A percentile compares a stretch with the other conserved stretches of the same genome.
These are phyloP conservation scores for Trichosanthes truncata DNA, from an alignment of 306 rosid genomes.

Conservation along the genomic window DNA sequence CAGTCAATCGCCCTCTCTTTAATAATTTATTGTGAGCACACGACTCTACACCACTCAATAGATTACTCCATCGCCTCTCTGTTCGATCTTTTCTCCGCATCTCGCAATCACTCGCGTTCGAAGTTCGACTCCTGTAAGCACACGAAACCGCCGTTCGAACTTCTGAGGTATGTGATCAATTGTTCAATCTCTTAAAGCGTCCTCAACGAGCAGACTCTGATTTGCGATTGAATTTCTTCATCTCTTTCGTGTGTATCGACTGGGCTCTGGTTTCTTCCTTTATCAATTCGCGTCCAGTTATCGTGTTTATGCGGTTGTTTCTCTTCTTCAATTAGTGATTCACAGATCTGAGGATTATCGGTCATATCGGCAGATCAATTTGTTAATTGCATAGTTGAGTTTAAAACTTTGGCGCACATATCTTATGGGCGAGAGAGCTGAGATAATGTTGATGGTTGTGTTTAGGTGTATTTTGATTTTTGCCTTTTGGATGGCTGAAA, in stretches of 20 bases:
- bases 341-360: not conserved
- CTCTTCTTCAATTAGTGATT: not conserved
- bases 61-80: not conserved
- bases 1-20: not conserved
- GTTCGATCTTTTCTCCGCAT: not conserved
- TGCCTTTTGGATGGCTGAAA: not conserved
- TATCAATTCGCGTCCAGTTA: not conserved
- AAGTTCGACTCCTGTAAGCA: not conserved
- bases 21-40: not conserved
- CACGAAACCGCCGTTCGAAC: not conserved
- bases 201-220: not conserved
- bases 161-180: not conserved
- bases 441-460: not conserved
- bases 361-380: not conserved
- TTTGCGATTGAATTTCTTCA: not conserved
- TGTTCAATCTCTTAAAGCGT: not conserved
- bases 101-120: not conserved
- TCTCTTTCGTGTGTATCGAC: not conserved
- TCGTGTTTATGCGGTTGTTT: not conserved
- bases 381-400: not conserved
- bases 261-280: not conserved
- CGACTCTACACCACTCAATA: not conserved
- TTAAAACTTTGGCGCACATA: not conserved
- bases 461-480: too few species aligned
- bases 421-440: not conserved